These are phyloP conservation scores for Maudiozyma serrabonitensis DNA, from an alignment of 805 yeast genomes.

Conservation along the genomic window DNA sequence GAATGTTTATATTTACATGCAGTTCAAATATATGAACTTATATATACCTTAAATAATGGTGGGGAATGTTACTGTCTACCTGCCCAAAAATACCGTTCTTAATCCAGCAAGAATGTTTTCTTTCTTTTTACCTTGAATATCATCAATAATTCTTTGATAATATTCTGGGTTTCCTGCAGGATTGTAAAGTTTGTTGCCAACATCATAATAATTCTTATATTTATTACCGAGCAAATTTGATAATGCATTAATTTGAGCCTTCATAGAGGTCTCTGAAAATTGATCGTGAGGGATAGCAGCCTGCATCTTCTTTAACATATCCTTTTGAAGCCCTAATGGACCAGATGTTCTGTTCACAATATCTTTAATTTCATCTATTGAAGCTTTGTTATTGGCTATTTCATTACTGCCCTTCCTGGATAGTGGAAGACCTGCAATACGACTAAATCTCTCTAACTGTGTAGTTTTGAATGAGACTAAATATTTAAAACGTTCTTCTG, in stretches of 20 bases:
- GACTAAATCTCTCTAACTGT: constrained; percentile 49
- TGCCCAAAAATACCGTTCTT: constrained; percentile 70
- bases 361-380: constrained; percentile 34
- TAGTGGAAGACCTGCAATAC: constrained; percentile 36
- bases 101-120: constrained; percentile 58
- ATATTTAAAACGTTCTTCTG: constrained; percentile 60
- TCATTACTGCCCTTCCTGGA: constrained; percentile 26
- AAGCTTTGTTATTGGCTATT: constrained; percentile 21
- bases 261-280: constrained; percentile 39
- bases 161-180: constrained; percentile 86
- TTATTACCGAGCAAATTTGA: constrained; percentile 50
- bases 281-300: constrained; percentile 38
- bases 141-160: constrained; percentile 59
- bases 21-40: background rate
- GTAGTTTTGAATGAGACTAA: constrained; percentile 59
- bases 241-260: constrained; percentile 49
- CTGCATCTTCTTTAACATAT: constrained; percentile 37
- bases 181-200: constrained; percentile 52
- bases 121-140: constrained; percentile 60
- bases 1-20: background rate
- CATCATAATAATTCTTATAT: constrained; percentile 51
- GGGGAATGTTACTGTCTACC: constrained; percentile 22
- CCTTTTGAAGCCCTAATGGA: constrained; percentile 38
- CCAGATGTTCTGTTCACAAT: constrained; percentile 28
- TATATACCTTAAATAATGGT: background rate